Percentiles rank a stretch among this genome's conserved stretches.
phyloP scores from a whole-genome alignment of 768 basidiomycete species.

The Xanthoconium purpureum region DNA sequence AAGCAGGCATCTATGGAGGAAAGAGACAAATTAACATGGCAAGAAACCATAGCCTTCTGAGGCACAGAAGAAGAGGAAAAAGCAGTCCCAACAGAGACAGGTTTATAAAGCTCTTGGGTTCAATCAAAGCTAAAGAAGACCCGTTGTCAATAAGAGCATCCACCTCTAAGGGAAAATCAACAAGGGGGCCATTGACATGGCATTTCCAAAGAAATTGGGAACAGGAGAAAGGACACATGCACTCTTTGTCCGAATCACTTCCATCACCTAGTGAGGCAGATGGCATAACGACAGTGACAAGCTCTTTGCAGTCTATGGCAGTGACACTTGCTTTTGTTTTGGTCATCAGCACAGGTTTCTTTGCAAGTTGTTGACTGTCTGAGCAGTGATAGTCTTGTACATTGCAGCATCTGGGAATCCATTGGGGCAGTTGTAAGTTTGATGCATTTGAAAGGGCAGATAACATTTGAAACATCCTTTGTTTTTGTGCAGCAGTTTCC shows the following conservation, averaged over 20 bases:
- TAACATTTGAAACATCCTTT: slow-evolving; percentile 28
- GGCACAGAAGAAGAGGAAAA: too few species aligned
- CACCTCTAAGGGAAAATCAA: background rate
- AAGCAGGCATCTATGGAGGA: slow-evolving; percentile 3
- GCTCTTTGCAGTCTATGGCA: background rate
- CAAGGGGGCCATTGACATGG: background rate
- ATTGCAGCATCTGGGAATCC: slow-evolving; percentile 15
- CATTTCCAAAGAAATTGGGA: background rate
- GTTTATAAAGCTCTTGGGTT: too few species aligned
- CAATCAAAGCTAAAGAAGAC: background rate
- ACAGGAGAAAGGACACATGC: background rate
- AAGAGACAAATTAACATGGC: slow-evolving; percentile 7
- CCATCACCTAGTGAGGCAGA: background rate
- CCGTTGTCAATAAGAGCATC: background rate
- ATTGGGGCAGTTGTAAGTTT: slow-evolving; percentile 14
- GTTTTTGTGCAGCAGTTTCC: slow-evolving; percentile 6
- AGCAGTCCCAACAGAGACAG: too few species aligned
- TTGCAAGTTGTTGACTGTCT: background rate
- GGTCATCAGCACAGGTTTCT: background rate
- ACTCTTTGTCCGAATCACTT: background rate
- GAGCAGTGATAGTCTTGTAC: slow-evolving; percentile 9
- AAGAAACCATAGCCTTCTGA: too few species aligned
- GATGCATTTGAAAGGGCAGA: background rate
- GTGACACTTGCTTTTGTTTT: background rate
- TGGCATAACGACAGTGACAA: slow-evolving; percentile 5